These are phyloP conservation scores for Aureobasidium sp. DNA, from an alignment of 2,329 filamentous ascomycete species.

Conservation along the genomic window DNA sequence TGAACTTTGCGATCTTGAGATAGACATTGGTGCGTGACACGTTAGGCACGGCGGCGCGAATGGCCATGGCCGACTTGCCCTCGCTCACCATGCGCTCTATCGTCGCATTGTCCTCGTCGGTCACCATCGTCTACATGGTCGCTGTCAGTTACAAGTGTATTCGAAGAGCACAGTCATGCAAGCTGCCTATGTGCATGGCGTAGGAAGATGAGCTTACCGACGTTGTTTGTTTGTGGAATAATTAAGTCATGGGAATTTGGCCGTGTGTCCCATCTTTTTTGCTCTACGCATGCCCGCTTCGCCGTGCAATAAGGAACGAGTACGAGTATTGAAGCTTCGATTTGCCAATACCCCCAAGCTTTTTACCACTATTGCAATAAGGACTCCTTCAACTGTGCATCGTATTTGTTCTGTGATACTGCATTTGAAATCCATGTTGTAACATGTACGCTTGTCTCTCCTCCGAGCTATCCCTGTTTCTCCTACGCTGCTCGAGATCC, in stretches of 20 bases:
- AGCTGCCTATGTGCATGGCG: not conserved
- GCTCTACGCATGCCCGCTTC: not conserved
- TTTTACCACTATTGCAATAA: not conserved
- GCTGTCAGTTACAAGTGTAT: not conserved
- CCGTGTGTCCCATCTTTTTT: slow-evolving; percentile 4
- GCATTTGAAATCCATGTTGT: not conserved
- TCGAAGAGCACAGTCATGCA: not conserved
- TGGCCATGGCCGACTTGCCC: slow-evolving; percentile 14
- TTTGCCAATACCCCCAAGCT: not conserved
- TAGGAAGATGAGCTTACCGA: slow-evolving; percentile 3
- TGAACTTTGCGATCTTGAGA: slow-evolving; percentile 16
- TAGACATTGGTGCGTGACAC: slow-evolving; percentile 17
- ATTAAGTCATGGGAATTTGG: not conserved
- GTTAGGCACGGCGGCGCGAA: slow-evolving; percentile 15
- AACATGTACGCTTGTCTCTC: not conserved
- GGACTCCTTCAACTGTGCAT: not conserved
- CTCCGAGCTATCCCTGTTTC: not conserved
- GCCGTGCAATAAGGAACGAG: not conserved
- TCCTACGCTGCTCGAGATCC: not conserved
- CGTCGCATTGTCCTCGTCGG: slow-evolving; percentile 13
- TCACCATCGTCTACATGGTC: slow-evolving; percentile 11
- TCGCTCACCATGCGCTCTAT: slow-evolving; percentile 15
- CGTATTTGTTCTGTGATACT: not conserved
- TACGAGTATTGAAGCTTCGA: not conserved
- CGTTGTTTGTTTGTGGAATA: slow-evolving; percentile 8